Evolutionary conservation across 129 eudicot genomes (phyloP).

Genomic region (Tagetes patula): DNA sequence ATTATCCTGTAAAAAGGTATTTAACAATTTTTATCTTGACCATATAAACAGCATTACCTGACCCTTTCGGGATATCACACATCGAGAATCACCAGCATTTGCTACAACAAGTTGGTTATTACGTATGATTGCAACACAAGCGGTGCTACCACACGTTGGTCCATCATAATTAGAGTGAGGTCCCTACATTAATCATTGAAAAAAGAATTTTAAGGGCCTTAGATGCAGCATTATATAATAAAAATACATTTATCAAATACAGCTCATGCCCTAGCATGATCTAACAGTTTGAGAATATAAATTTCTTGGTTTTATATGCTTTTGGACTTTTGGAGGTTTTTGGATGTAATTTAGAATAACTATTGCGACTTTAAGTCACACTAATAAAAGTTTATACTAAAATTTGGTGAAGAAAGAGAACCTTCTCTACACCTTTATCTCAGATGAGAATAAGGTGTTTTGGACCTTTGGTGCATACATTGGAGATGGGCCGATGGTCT

Average conservation of each 20-base stretch:
- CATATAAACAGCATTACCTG: constrained; percentile 48
- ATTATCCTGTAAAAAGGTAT: neutral
- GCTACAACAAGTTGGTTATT: constrained; percentile 69
- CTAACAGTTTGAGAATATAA: constrained; percentile 4
- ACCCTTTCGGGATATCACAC: constrained; percentile 83
- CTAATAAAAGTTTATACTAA: neutral
- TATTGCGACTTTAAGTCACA: neutral
- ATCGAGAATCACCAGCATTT: constrained; percentile 98
- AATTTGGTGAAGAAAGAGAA: neutral
- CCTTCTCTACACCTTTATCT: too few species aligned
- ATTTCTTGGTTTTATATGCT: neutral
- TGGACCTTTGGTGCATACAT: constrained; percentile 4
- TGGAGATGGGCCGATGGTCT: neutral
- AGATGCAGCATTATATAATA: neutral
- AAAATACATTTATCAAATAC: neutral
- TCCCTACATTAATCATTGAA: constrained; percentile 35
- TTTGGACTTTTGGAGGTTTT: neutral
- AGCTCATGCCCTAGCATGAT: constrained; percentile 7
- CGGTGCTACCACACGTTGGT: constrained; percentile 86
- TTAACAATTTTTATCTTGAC: neutral
- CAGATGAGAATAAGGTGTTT: neutral
- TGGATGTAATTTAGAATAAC: neutral
- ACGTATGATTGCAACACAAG: constrained; percentile 79
- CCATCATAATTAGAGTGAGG: constrained; percentile 60
- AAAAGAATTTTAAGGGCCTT: neutral